Conservation (phyloP, 2,329 filamentous ascomycete genomes). For the Trichoderma atroviride region DNA sequence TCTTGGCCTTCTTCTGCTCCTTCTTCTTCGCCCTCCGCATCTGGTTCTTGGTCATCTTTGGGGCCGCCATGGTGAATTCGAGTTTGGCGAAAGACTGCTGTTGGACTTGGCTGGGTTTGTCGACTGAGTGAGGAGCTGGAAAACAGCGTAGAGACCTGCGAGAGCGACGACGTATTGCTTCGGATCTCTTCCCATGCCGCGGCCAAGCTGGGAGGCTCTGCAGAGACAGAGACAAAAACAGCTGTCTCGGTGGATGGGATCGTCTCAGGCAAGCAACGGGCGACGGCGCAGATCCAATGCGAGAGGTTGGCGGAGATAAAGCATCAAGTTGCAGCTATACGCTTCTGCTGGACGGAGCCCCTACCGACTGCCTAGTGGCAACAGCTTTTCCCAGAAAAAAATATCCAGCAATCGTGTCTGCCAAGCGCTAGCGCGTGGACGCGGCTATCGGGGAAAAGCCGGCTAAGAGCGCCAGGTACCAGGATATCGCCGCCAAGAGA, state of each 20-base stretch:
- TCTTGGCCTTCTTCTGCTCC: constrained; percentile 73
- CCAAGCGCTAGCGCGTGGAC: constrained; percentile 14
- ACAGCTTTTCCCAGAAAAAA: background rate
- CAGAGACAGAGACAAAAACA: background rate
- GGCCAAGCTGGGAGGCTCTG: constrained; percentile 13
- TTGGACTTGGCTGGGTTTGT: constrained; percentile 38
- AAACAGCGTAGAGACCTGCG: constrained; percentile 41
- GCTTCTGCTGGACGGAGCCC: background rate
- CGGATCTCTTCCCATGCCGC: constrained; percentile 43
- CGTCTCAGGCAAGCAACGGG: background rate
- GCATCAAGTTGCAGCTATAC: background rate
- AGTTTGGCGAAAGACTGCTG: constrained; percentile 34
- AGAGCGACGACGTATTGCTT: constrained; percentile 42
- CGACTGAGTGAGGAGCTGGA: constrained; percentile 42
- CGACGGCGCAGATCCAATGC: background rate
- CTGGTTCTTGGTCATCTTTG: constrained; percentile 91
- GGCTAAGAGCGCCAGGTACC: constrained; percentile 18
- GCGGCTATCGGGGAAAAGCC: constrained; percentile 24
- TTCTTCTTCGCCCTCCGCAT: constrained; percentile 93
- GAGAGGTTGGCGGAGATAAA: background rate
- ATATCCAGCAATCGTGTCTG: background rate
- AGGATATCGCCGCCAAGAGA: background rate
- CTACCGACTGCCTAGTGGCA: background rate
- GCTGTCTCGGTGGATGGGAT: background rate
- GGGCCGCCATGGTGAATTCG: constrained; percentile 57